Percentiles rank a stretch among this genome's conserved stretches.
These are phyloP conservation scores for Leucosporidium yakuticum DNA, from an alignment of 768 basidiomycete genomes.

Conservation along the genomic window DNA sequence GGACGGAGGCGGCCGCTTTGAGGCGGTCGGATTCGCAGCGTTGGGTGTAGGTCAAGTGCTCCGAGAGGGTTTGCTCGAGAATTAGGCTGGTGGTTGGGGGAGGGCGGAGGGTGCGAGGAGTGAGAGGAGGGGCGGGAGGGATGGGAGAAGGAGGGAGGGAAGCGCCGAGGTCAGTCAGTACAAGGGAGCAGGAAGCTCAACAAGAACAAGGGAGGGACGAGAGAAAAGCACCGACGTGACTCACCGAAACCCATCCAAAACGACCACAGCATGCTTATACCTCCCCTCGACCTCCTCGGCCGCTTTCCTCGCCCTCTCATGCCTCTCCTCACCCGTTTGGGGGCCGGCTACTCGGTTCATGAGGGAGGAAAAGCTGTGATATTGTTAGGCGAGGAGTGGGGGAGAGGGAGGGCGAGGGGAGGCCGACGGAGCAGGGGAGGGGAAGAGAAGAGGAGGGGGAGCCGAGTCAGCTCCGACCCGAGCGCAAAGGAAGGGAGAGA, in stretches of 20 bases:
- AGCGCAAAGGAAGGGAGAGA: neutral
- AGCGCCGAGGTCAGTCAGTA: too few relatives aligned
- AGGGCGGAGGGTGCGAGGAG: neutral
- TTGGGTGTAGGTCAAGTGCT: conserved; percentile 26
- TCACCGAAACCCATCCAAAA: conserved; percentile 19
- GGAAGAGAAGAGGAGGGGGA: neutral
- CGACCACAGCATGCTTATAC: conserved; percentile 11
- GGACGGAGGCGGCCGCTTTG: conserved; percentile 21
- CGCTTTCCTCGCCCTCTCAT: neutral
- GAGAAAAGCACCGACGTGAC: neutral
- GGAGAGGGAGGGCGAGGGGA: neutral
- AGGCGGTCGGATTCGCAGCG: conserved; percentile 30
- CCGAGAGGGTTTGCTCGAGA: conserved; percentile 26
- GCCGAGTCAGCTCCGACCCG: too few relatives aligned
- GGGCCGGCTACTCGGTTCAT: conserved; percentile 20
- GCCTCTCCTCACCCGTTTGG: conserved; percentile 14
- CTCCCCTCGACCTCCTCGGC: conserved; percentile 21
- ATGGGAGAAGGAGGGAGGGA: too few relatives aligned
- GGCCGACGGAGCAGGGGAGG: neutral
- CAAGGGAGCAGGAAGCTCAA: too few relatives aligned
- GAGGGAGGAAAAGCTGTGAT: conserved; percentile 23
- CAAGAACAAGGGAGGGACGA: neutral
- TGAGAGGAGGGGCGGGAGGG: too few relatives aligned
- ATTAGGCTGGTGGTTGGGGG: conserved; percentile 5
- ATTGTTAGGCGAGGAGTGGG: neutral